Base-by-base conservation (phyloP, 805 yeast genomes). In the Hanseniaspora guilliermondii region DNA sequence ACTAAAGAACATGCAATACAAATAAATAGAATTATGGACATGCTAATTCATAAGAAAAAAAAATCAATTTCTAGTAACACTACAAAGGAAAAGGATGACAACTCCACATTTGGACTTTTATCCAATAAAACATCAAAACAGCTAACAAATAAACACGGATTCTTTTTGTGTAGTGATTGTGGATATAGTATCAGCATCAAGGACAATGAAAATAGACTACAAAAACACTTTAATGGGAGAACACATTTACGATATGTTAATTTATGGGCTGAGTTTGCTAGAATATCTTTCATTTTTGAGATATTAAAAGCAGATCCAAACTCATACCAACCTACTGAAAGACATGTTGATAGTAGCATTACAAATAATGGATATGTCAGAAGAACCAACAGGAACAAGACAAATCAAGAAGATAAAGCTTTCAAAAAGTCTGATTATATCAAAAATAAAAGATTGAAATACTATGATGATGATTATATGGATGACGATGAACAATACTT, bases 151-250 rank as follows among this genome's bases (percentile, higher is more conserved):
- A 42, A 49, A 25, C 53, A 49, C 14, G 40, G 32, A 8, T 52
- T 44, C n/a, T 52, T 44, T 19, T 19, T 52, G 22, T 89, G 97
- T 68, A 85, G 79, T 58, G 80, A 79, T 1, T 89, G 97, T 68
- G 96, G 95, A 0, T 95, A 95, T 0, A 87, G 83, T 62, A 70
- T 91, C 38, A 85, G 95, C 8, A 72, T 91, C 57, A 70, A 88
- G 55, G 97, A 89, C 65, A 86, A 84, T 56, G 97, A 89, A 65
- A 74, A 88, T 65, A 74, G 97, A 60, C 71, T 89, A 58, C 95
- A 91, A 1, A 96, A 86, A 61, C 97, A 89, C 66, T 88, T 87
- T 64, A 69, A 82, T 24, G 97, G 97, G 1, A 87, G 87, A 61
- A 78, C 86, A 56, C 97, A 89, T 69, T 64, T 85, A 58, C 91